A percentile compares a stretch with the other conserved stretches of the same genome.
phyloP scores from a whole-genome alignment of 2,329 filamentous ascomycete species.

The Arachnopeziza araneosa region DNA sequence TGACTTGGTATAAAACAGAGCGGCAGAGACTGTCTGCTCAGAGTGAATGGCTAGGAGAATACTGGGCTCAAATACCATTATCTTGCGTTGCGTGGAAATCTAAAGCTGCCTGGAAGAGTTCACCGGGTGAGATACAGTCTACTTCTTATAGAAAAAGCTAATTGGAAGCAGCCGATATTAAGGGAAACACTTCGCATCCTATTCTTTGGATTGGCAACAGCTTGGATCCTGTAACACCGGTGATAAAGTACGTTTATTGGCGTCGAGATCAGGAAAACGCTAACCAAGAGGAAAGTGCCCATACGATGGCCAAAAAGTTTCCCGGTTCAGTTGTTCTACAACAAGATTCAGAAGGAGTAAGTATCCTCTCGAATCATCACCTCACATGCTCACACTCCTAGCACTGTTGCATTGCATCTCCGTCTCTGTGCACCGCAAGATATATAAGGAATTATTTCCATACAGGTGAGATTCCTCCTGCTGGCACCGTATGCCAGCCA shows the following conservation, averaged over 20 bases:
- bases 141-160: constrained; percentile 9
- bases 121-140: not conserved
- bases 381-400: not conserved
- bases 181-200: constrained; percentile 29
- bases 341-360: constrained; percentile 23
- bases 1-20: constrained; percentile 1
- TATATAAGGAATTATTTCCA: constrained; percentile 34
- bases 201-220: constrained; percentile 32
- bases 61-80: constrained; percentile 25
- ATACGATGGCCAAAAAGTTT: constrained; percentile 7
- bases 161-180: constrained; percentile 27
- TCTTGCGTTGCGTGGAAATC: constrained; percentile 24
- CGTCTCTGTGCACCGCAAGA: constrained; percentile 30
- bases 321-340: constrained; percentile 23
- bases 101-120: not conserved
- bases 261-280: not conserved
- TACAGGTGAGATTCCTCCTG: constrained; percentile 36
- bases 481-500: constrained; percentile 40
- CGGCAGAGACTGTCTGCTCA: constrained; percentile 1
- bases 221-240: constrained; percentile 30
- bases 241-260: constrained; percentile 20
- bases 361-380: constrained; percentile 1
- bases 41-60: constrained; percentile 8
- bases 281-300: not conserved
- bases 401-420: constrained; percentile 40